These are phyloP conservation scores for Pyronema domesticum DNA, from an alignment of 495 filamentous ascomycete genomes.

Conservation along the genomic window DNA sequence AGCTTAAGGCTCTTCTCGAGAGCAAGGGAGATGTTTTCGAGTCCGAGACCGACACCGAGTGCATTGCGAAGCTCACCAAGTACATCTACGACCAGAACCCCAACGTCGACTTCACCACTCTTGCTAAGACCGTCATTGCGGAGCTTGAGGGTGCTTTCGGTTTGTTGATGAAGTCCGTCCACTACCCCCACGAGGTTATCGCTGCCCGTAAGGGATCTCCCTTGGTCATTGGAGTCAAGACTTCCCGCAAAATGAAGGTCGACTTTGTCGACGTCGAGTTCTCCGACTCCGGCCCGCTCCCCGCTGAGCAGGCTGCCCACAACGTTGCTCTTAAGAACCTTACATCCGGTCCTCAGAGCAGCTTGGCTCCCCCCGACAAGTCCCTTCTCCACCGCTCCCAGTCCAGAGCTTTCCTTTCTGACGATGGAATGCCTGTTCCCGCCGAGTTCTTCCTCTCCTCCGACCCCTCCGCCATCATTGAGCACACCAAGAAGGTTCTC, in stretches of 20 bases:
- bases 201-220: slow-evolving; percentile 96
- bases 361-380: slow-evolving; percentile 84
- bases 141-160: slow-evolving; percentile 97
- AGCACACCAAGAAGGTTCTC: slow-evolving; percentile 99
- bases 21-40: slow-evolving; percentile 95
- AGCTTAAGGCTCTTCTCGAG: slow-evolving; percentile 81
- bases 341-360: slow-evolving; percentile 46
- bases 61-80: slow-evolving; percentile 96
- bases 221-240: slow-evolving; percentile 85
- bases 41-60: slow-evolving; percentile 97
- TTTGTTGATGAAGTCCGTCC: slow-evolving; percentile 88
- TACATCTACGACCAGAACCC: slow-evolving; percentile 95
- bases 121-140: slow-evolving; percentile 93
- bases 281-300: slow-evolving; percentile 66
- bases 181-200: slow-evolving; percentile 95
- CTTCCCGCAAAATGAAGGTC: slow-evolving; percentile 97
- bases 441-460: slow-evolving; percentile 98
- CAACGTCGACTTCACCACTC: slow-evolving; percentile 81
- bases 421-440: slow-evolving; percentile 93
- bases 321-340: slow-evolving; percentile 78
- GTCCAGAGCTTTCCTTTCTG: slow-evolving; percentile 93
- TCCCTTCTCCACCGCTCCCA: slow-evolving; percentile 93
- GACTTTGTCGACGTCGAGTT: slow-evolving; percentile 99
- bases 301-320: slow-evolving; percentile 88
- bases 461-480: slow-evolving; percentile 92